These are phyloP conservation scores for Starmerella potacharoeniae DNA, from an alignment of 805 yeast species.

Conservation along the genomic window DNA sequence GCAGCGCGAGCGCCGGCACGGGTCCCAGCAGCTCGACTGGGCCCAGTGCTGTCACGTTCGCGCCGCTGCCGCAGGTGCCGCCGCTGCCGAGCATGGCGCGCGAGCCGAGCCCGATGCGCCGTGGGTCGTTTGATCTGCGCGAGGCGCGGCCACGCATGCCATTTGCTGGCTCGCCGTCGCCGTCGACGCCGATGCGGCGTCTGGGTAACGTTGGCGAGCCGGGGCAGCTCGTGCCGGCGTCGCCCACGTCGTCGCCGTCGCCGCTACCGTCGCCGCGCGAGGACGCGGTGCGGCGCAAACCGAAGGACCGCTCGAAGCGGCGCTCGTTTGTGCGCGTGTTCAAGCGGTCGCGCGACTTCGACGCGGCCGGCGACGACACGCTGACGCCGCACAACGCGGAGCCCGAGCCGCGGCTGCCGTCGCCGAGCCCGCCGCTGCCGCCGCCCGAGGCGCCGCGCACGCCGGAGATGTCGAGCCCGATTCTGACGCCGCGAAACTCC, in stretches of 20 bases:
- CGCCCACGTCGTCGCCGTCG: background rate
- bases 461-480: slow-evolving; percentile 5
- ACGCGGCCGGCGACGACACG: slow-evolving; percentile 2
- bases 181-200: slow-evolving; percentile 2
- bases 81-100: background rate
- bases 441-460: slow-evolving; percentile 4
- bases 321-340: slow-evolving; percentile 20
- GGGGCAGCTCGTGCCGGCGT: slow-evolving; percentile 8
- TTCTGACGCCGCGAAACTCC: slow-evolving; percentile 8
- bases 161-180: slow-evolving; percentile 3
- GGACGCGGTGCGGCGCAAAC: background rate
- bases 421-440: slow-evolving; percentile 2
- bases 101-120: background rate
- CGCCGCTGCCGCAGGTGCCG: background rate
- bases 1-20: background rate
- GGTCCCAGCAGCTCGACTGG: background rate
- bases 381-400: background rate
- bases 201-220: slow-evolving; percentile 13
- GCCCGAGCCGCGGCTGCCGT: background rate
- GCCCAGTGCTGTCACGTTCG: background rate
- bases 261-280: slow-evolving; percentile 4
- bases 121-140: background rate
- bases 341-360: slow-evolving; percentile 7
- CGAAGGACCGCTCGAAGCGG: slow-evolving; percentile 13
- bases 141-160: slow-evolving; percentile 4